phyloP scores from a whole-genome alignment of 2,329 filamentous ascomycete genomes.

The Volutella citrinella region DNA sequence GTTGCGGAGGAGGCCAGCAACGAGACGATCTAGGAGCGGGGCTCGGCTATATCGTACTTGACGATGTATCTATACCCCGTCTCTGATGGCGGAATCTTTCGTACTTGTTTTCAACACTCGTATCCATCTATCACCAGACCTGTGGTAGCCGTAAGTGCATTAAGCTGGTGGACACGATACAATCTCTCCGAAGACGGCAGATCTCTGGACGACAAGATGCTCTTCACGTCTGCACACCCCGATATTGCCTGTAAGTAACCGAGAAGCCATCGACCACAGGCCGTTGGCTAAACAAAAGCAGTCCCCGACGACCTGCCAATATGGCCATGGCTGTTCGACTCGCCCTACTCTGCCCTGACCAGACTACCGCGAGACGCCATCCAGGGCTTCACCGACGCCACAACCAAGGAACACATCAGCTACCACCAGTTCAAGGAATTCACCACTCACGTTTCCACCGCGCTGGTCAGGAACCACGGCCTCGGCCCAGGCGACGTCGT shows the following conservation, averaged over 20 bases:
- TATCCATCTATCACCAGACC: no score
- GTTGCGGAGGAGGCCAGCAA: no score
- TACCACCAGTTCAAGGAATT: conserved; percentile 57
- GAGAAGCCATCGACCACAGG: no score
- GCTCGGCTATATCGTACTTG: no score
- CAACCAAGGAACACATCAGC: conserved; percentile 55
- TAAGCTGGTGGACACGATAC: no score
- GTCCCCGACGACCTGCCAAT: conserved; percentile 53
- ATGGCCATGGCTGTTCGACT: conserved; percentile 62
- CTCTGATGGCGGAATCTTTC: no score
- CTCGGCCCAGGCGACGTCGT: conserved; percentile 54
- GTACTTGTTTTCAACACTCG: no score
- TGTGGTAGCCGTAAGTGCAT: no score
- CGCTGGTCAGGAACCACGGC: conserved; percentile 53
- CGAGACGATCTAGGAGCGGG: no score
- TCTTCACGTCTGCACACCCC: conserved; percentile 13
- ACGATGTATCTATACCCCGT: no score
- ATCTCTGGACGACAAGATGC: no score
- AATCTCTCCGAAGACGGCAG: no score
- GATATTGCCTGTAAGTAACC: conserved; percentile 8
- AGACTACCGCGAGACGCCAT: conserved; percentile 33
- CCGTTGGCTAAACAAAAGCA: conserved; percentile 21
- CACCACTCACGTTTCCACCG: conserved; percentile 58
- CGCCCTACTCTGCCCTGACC: conserved; percentile 39
- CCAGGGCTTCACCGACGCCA: conserved; percentile 55